Evolutionary conservation across 768 basidiomycete genomes (phyloP), one percentile per base, ranked within the genome.

Genomic region (Pisolithus marmoratus): DNA sequence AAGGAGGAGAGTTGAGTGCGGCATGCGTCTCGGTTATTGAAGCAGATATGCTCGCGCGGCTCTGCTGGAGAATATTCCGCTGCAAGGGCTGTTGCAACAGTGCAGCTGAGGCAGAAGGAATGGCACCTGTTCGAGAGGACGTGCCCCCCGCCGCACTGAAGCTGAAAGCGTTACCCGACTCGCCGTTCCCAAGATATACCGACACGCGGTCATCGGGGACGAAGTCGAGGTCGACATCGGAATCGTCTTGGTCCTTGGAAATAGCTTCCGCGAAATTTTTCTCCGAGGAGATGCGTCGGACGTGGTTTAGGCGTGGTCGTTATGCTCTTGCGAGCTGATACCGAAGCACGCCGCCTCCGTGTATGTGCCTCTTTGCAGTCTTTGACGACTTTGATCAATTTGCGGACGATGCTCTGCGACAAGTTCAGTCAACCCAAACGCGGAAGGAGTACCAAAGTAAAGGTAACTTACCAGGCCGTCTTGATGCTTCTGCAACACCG

Each of bases 151-250:
- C 52, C 11, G 58, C 55, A 24, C 68, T 63, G 71, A 62, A 57
- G 9, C 66, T 15, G 22, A 67, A 80, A 2, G 80, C 74, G 56
- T 76, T 81, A 19, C 72, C 76, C 3, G 73, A 70, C 51, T 80
- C 75, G 23, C 48, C 58, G 22, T 40, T 63, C 17, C 63, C 72
- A 6, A 68, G 65, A 53, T 74, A 75, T 4, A 68, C 71, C 5
- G 69, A 60, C 11, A 63, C 63, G 7, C 70, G 69, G 50, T 79
- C 79, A 6, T 79, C 83, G 1, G 75, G 75, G 7, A 79, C 71
- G 57, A 91, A 90, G 62, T 90, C 89, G 26, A 91, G 75, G 65
- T 91, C 89, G 36, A 91, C 76, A 50, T 89, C 87, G 1, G 81
- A 84, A 49, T 87, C 85, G 19, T 78, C 76, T 20, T 81, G 80